These are phyloP conservation scores for Hypomyces perniciosus DNA, from an alignment of 2,329 filamentous ascomycete species.

Conservation along the genomic window DNA sequence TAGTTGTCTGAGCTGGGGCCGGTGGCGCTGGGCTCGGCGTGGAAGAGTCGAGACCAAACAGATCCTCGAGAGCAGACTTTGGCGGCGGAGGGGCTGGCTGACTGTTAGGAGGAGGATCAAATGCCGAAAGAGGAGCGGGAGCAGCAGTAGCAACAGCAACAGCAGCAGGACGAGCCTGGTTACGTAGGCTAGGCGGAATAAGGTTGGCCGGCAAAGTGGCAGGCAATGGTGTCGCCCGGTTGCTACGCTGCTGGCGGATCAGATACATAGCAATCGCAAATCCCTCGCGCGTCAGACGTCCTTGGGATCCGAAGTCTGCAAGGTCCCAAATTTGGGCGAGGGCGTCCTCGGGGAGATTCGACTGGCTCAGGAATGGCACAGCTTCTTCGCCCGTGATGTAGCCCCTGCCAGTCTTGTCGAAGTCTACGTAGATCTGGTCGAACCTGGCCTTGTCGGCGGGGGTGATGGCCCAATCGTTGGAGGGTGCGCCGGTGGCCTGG, in stretches of 20 bases:
- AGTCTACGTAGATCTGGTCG: conserved; percentile 74
- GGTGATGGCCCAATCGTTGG: conserved; percentile 71
- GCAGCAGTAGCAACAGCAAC: conserved; percentile 48
- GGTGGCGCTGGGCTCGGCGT: conserved; percentile 41
- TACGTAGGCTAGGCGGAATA: conserved; percentile 80
- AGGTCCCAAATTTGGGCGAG: conserved; percentile 97
- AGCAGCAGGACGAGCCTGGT: conserved; percentile 46
- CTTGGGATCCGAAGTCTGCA: conserved; percentile 86
- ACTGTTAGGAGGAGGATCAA: conserved; percentile 16
- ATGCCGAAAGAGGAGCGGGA: conserved; percentile 26
- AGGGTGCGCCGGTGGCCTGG: conserved; percentile 31
- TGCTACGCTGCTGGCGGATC: conserved; percentile 80
- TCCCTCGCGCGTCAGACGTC: conserved; percentile 77
- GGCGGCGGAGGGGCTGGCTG: conserved; percentile 40
- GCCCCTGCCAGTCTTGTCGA: conserved; percentile 76
- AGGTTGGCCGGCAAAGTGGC: conserved; percentile 72
- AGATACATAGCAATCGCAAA: conserved; percentile 98
- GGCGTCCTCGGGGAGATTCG: conserved; percentile 78
- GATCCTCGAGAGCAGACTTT: conserved; percentile 83
- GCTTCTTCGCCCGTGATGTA: conserved; percentile 92
- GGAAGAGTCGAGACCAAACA: conserved; percentile 83
- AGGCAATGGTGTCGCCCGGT: conserved; percentile 59
- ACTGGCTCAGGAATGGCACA: conserved; percentile 89
- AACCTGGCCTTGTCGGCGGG: conserved; percentile 81
- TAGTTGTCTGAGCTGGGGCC: conserved; percentile 52